Evolutionary conservation across 129 eudicot genomes (phyloP).

Genomic region (Artemisia argyi): DNA sequence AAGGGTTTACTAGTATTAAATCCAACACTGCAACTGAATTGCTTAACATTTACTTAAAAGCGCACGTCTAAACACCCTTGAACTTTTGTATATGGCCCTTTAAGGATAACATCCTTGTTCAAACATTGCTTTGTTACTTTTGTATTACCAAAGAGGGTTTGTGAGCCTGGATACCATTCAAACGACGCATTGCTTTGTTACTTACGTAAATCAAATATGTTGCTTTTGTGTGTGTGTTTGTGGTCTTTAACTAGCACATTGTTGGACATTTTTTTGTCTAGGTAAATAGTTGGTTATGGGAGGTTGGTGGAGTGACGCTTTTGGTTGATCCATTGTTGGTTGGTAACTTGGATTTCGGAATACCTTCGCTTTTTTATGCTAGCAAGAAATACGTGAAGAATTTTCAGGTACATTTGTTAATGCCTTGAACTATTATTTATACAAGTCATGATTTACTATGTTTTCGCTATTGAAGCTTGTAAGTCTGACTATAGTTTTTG

Average conservation of each 20-base stretch:
- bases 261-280: slow-evolving; percentile 30
- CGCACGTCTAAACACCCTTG: background rate
- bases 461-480: slow-evolving; percentile 3
- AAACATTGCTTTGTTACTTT: background rate
- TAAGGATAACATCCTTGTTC: background rate
- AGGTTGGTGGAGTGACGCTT: slow-evolving; percentile 74
- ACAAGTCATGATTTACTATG: background rate
- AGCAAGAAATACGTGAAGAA: slow-evolving; percentile 79
- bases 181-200: background rate
- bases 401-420: slow-evolving; percentile 49
- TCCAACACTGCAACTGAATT: too few relatives aligned
- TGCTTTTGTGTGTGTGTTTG: background rate
- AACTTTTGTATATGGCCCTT: background rate
- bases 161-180: background rate
- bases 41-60: background rate
- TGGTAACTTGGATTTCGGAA: slow-evolving; percentile 92
- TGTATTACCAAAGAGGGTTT: background rate
- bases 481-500: background rate
- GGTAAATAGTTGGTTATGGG: slow-evolving; percentile 99
- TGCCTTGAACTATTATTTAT: background rate
- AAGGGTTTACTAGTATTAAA: too few relatives aligned
- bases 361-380: slow-evolving; percentile 90
- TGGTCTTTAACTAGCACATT: slow-evolving; percentile 12
- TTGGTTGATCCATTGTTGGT: slow-evolving; percentile 94
- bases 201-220: background rate